These are phyloP conservation scores for Zopfia rhizophila DNA, from an alignment of 2,329 filamentous ascomycete genomes.

Conservation along the genomic window DNA sequence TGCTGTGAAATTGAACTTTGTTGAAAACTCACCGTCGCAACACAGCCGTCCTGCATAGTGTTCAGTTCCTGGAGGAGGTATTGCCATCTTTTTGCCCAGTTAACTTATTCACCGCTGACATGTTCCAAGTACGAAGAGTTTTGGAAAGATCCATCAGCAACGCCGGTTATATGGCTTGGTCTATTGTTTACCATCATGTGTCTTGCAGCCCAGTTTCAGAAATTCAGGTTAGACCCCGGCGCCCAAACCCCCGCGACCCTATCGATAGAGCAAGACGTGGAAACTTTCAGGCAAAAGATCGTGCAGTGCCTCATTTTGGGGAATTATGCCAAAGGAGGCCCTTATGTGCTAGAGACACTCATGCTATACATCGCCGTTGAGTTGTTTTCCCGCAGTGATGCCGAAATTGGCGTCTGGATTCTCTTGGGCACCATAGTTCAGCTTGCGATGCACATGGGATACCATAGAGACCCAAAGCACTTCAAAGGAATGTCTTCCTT, in stretches of 20 bases:
- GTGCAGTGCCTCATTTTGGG: not conserved
- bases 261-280: too few species aligned
- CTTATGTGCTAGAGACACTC: conserved; percentile 1
- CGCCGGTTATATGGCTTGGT: conserved; percentile 9
- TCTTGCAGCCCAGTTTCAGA: not conserved
- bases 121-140: conserved; percentile 15
- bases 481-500: conserved; percentile 35
- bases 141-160: conserved; percentile 8
- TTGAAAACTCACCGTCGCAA: not conserved
- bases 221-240: conserved; percentile 4
- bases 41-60: conserved; percentile 5
- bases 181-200: conserved; percentile 3
- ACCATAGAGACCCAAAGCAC: conserved; percentile 3
- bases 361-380: not conserved
- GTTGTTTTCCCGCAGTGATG: not conserved
- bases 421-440: not conserved
- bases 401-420: not conserved
- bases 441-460: not conserved
- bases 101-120: conserved; percentile 7
- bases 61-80: conserved; percentile 6
- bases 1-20: not conserved
- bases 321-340: not conserved
- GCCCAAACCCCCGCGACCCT: conserved; percentile 10
- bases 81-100: not conserved
- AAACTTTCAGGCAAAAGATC: too few species aligned